Evolutionary conservation across 2,329 filamentous ascomycete genomes (phyloP).

Genomic region (Phialemoniopsis sp.): DNA sequence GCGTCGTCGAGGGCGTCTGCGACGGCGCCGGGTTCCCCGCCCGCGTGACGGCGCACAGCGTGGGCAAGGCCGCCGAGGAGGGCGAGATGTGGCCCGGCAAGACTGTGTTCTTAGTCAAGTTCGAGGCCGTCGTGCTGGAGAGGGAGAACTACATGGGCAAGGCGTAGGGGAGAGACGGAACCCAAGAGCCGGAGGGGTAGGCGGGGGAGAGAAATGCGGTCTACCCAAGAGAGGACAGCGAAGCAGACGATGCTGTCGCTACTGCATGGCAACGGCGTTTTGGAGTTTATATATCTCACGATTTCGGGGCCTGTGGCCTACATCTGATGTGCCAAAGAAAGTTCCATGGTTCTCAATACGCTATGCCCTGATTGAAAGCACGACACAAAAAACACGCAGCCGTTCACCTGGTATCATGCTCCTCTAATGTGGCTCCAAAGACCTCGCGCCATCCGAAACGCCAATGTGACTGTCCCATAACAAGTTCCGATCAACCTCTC

Average conservation of each 20-base stretch:
- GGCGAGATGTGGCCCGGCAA: constrained; percentile 92
- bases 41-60: constrained; percentile 83
- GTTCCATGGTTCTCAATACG: no score
- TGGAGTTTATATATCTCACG: constrained; percentile 1
- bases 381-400: no score
- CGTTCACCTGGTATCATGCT: no score
- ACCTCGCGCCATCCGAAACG: no score
- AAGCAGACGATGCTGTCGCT: no score
- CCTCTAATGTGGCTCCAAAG: no score
- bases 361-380: no score
- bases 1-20: constrained; percentile 92
- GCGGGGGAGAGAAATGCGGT: background rate
- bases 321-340: no score
- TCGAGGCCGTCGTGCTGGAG: constrained; percentile 86
- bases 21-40: constrained; percentile 89
- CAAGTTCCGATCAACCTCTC: no score
- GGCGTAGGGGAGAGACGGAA: constrained; percentile 30
- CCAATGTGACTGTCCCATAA: no score
- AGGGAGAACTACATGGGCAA: constrained; percentile 78
- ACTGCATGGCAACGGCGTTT: constrained; percentile 1
- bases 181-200: constrained; percentile 2
- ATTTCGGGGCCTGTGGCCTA: background rate
- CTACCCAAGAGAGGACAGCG: no score
- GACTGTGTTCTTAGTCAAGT: constrained; percentile 94
- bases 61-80: constrained; percentile 47